These are phyloP conservation scores for Malus asiatica DNA, from an alignment of 306 rosid species.

Conservation along the genomic window DNA sequence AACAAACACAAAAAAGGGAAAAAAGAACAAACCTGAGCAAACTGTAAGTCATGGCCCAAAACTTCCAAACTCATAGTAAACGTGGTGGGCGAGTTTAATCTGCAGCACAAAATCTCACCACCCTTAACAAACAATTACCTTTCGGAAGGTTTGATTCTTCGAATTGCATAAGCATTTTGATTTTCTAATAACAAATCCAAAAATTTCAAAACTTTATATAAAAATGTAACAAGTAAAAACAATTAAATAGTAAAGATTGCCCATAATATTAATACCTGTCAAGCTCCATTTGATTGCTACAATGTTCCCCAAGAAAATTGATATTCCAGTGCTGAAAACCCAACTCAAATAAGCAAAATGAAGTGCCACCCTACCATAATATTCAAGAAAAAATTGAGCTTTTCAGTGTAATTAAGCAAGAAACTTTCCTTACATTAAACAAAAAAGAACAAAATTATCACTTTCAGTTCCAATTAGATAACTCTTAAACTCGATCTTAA, in stretches of 20 bases:
- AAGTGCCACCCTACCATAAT: not conserved
- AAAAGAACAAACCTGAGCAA: constrained; percentile 55
- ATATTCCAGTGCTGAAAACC: not conserved
- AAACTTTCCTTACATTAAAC: not conserved
- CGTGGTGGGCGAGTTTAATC: constrained; percentile 80
- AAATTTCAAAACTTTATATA: not conserved
- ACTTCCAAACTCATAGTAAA: constrained; percentile 79
- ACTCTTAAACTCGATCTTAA: too few relatives aligned
- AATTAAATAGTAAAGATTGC: not conserved
- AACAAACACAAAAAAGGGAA: not conserved
- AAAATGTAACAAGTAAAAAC: not conserved
- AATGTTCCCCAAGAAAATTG: not conserved
- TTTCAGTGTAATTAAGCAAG: not conserved
- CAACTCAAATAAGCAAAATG: not conserved
- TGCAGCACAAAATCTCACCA: constrained; percentile 19
- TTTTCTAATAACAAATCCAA: not conserved
- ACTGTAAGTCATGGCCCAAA: constrained; percentile 74
- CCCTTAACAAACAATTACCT: not conserved
- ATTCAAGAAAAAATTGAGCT: not conserved
- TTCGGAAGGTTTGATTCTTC: not conserved
- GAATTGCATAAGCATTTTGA: not conserved
- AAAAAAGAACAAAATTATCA: not conserved
- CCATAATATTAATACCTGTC: constrained; percentile 27
- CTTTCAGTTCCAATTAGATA: not conserved
- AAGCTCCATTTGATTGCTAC: constrained; percentile 28